phyloP scores from a whole-genome alignment of 2,329 filamentous ascomycete species.

The Colletotrichum navitas region DNA sequence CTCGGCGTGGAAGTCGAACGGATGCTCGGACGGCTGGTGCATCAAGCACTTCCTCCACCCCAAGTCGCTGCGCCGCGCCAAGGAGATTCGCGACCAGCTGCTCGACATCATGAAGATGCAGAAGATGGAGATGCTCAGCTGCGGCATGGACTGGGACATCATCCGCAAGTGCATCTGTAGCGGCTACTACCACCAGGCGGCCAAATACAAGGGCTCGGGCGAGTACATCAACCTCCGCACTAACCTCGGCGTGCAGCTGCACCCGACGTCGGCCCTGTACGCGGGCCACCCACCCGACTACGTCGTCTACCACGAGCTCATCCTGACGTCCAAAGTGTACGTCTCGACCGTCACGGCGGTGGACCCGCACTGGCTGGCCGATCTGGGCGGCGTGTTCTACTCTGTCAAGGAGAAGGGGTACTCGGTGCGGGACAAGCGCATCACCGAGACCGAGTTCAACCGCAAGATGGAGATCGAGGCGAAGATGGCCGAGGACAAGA shows the following conservation, averaged over 20 bases:
- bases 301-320: conserved; percentile 97
- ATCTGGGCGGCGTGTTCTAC: conserved; percentile 97
- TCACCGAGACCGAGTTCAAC: conserved; percentile 94
- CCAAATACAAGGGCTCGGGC: conserved; percentile 93
- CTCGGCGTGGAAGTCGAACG: conserved; percentile 93
- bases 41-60: conserved; percentile 92
- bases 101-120: conserved; percentile 94
- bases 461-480: conserved; percentile 92
- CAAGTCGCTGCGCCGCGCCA: conserved; percentile 91
- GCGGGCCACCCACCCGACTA: conserved; percentile 97
- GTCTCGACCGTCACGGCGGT: conserved; percentile 97
- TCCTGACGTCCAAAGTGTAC: conserved; percentile 96
- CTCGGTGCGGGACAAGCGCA: conserved; percentile 84
- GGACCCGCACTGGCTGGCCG: conserved; percentile 96
- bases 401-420: conserved; percentile 98
- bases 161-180: conserved; percentile 97
- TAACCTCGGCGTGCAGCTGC: conserved; percentile 91
- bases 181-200: conserved; percentile 98
- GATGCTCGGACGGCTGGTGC: conserved; percentile 92
- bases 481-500: conserved; percentile 90
- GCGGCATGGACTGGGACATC: conserved; percentile 96
- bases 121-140: conserved; percentile 88
- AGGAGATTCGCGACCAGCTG: conserved; percentile 94
- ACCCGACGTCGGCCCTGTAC: conserved; percentile 93
- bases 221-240: conserved; percentile 98